These are phyloP conservation scores for Barnettozyma vustinii DNA, from an alignment of 805 yeast genomes.

Conservation along the genomic window DNA sequence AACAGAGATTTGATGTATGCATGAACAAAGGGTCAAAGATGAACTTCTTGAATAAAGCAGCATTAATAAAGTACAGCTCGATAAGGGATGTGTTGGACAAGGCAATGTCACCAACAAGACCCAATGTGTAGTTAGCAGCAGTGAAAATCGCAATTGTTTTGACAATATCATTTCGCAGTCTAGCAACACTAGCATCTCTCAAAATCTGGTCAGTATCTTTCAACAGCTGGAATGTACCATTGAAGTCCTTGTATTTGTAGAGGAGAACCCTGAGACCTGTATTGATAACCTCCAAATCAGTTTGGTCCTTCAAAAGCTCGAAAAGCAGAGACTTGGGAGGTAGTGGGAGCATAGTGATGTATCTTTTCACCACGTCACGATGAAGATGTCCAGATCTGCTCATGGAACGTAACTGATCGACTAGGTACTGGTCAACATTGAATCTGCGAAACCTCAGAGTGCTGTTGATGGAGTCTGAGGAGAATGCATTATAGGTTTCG, in stretches of 20 bases:
- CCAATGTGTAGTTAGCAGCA: background rate
- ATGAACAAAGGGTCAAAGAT: slow-evolving; percentile 1
- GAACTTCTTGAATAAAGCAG: background rate
- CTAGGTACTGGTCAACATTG: slow-evolving; percentile 50
- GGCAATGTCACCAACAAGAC: background rate
- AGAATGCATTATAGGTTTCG: background rate
- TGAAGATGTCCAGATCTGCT: background rate
- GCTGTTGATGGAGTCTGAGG: background rate
- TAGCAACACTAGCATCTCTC: background rate
- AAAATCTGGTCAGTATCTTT: background rate
- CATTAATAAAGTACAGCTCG: slow-evolving; percentile 3
- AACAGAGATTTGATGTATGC: background rate
- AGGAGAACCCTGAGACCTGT: slow-evolving; percentile 2
- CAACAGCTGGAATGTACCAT: background rate
- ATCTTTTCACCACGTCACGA: background rate
- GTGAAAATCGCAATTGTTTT: background rate
- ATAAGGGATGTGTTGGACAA: background rate
- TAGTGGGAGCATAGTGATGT: background rate
- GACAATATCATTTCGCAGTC: background rate
- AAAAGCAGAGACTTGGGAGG: slow-evolving; percentile 1
- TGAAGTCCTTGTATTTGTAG: slow-evolving; percentile 6
- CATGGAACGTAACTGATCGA: background rate
- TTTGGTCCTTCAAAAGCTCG: background rate
- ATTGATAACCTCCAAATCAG: background rate
- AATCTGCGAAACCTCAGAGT: slow-evolving; percentile 41